A percentile compares a stretch with the other conserved stretches of the same genome.
Conservation (phyloP, 371 early-diverging fungal species). For the Mycotypha africana region DNA sequence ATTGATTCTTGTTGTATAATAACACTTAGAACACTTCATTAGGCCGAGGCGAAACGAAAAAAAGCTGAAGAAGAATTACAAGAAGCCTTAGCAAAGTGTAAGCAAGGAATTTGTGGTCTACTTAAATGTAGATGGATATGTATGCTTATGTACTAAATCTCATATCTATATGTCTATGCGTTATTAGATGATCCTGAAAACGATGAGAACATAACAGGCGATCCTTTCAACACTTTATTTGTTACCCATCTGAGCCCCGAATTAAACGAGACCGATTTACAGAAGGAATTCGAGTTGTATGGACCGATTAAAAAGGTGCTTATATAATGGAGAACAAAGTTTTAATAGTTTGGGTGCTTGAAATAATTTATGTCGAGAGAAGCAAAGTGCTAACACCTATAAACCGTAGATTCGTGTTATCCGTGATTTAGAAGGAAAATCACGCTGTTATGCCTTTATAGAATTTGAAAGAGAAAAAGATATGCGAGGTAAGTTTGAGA, state of each 20-base stretch:
- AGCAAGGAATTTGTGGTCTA: too few relatives aligned
- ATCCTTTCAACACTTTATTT: constrained; percentile 92
- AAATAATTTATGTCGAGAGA: not conserved
- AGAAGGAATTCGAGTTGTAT: constrained; percentile 77
- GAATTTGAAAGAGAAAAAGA: constrained; percentile 93
- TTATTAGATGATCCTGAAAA: constrained; percentile 65
- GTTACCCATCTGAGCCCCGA: constrained; percentile 84
- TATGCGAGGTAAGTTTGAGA: constrained; percentile 72
- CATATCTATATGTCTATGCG: not conserved
- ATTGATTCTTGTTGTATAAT: too few relatives aligned
- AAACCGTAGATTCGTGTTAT: constrained; percentile 71
- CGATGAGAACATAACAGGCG: constrained; percentile 66
- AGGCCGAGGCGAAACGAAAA: constrained; percentile 50
- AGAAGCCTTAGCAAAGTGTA: constrained; percentile 52
- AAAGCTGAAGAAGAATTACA: constrained; percentile 56
- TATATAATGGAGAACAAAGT: too few relatives aligned
- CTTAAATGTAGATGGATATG: too few relatives aligned
- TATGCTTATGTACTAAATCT: not conserved
- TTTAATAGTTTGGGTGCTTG: too few relatives aligned
- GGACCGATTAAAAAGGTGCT: constrained; percentile 75
- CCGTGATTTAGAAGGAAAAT: constrained; percentile 55
- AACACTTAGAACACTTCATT: constrained; percentile 2
- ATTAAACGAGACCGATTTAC: constrained; percentile 75
- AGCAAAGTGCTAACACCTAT: not conserved
- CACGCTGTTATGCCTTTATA: constrained; percentile 93